These are phyloP conservation scores for Aleurites moluccanus DNA, from an alignment of 441 rosid genomes.

Conservation along the genomic window DNA sequence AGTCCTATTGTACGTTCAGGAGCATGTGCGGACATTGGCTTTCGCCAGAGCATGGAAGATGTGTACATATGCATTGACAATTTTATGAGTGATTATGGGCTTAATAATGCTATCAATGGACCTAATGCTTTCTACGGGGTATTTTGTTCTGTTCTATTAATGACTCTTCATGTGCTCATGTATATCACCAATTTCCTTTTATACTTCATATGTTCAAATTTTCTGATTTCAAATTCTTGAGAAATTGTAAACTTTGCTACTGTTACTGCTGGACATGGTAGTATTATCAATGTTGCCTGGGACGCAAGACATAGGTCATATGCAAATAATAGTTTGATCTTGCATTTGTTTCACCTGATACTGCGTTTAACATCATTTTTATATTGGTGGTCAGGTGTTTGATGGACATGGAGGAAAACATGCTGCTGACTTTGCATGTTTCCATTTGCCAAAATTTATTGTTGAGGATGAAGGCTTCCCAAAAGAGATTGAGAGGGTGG, in stretches of 20 bases:
- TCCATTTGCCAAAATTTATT: constrained; percentile 71
- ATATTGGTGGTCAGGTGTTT: constrained; percentile 52
- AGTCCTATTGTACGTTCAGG: constrained; percentile 76
- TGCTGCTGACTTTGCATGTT: constrained; percentile 83
- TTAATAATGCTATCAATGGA: constrained; percentile 35
- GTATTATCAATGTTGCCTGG: neutral
- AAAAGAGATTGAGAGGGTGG: constrained; percentile 54
- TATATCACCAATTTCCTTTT: neutral
- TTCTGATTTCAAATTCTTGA: neutral
- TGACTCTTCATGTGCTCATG: neutral
- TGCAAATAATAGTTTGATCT: neutral
- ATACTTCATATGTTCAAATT: neutral
- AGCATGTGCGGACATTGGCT: constrained; percentile 75
- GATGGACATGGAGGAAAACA: constrained; percentile 97
- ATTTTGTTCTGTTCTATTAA: constrained; percentile 21
- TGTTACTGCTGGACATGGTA: neutral
- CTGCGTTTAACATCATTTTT: constrained; percentile 8
- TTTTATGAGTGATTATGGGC: constrained; percentile 50
- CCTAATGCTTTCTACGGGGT: constrained; percentile 94
- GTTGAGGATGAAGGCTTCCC: constrained; percentile 68
- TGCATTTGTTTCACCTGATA: neutral
- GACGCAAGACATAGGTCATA: neutral
- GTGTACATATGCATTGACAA: constrained; percentile 62
- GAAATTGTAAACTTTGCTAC: neutral
- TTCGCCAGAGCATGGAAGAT: constrained; percentile 78